These are phyloP conservation scores for Thozetella sp. DNA, from an alignment of 495 filamentous ascomycete genomes.

Conservation along the genomic window DNA sequence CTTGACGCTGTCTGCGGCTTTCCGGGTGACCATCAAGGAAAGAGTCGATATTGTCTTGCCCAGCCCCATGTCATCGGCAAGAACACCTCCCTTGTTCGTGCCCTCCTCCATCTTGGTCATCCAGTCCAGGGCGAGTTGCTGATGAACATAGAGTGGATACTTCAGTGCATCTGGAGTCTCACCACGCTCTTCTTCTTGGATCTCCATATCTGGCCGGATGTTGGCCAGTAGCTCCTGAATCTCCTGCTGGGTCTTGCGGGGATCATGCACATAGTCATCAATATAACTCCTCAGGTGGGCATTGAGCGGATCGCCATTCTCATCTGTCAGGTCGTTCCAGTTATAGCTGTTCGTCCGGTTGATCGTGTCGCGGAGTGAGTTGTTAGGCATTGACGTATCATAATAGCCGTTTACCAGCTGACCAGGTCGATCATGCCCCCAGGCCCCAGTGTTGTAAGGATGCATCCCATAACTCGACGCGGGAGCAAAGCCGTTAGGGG, in stretches of 20 bases:
- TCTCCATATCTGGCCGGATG: constrained; percentile 73
- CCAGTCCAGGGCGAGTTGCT: constrained; percentile 83
- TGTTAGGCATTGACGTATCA: neutral
- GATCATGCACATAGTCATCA: constrained; percentile 50
- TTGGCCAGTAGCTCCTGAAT: constrained; percentile 70
- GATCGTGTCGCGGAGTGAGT: constrained; percentile 17
- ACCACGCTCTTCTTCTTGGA: constrained; percentile 64
- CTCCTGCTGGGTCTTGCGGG: constrained; percentile 61
- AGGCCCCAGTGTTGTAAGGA: neutral
- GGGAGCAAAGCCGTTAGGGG: neutral
- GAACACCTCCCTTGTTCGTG: constrained; percentile 77
- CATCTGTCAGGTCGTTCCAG: constrained; percentile 22
- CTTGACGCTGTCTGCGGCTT: constrained; percentile 54
- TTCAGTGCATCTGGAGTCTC: constrained; percentile 74
- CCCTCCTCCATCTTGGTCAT: constrained; percentile 80
- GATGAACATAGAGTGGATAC: constrained; percentile 77
- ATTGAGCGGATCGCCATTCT: constrained; percentile 19
- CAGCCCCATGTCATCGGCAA: constrained; percentile 93
- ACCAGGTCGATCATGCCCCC: neutral
- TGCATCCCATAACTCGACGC: neutral
- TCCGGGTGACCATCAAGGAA: constrained; percentile 77
- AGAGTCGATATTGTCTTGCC: constrained; percentile 94
- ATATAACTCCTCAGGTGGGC: constrained; percentile 26
- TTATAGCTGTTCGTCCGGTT: constrained; percentile 19
- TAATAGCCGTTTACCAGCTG: neutral